phyloP scores from a whole-genome alignment of 192 early-diverging fungal genomes.

The Backusella australiensis region DNA sequence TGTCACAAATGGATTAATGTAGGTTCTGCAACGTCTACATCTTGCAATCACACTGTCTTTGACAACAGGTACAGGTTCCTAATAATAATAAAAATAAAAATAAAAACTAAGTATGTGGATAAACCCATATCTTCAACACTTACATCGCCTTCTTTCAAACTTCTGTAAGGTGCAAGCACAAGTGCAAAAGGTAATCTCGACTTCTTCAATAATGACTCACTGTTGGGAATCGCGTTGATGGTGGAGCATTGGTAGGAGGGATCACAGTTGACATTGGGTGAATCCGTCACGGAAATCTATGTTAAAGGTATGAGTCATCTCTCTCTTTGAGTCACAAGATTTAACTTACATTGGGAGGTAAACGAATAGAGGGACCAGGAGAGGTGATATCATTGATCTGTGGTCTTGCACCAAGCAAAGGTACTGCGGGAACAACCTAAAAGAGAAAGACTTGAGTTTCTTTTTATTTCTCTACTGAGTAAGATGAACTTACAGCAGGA shows the following conservation, averaged over 20 bases:
- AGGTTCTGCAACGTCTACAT: conserved; percentile 92
- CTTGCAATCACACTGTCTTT: conserved; percentile 89
- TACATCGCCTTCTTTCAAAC: conserved; percentile 71
- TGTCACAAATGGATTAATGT: conserved; percentile 95
- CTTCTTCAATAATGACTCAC: conserved; percentile 78
- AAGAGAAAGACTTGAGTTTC: not conserved
- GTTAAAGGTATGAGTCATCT: not conserved
- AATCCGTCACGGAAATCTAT: conserved; percentile 50
- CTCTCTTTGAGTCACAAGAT: not conserved
- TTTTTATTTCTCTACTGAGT: not conserved
- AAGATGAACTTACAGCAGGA: conserved; percentile 6
- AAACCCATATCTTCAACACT: not conserved
- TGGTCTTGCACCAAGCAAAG: conserved; percentile 52
- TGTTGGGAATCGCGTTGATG: conserved; percentile 86
- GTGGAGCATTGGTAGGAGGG: conserved; percentile 87
- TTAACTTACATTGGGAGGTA: conserved; percentile 51
- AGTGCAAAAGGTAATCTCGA: conserved; percentile 89
- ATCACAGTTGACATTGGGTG: conserved; percentile 62
- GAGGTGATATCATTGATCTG: conserved; percentile 42
- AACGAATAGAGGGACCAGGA: conserved; percentile 44
- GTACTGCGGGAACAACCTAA: conserved; percentile 33
- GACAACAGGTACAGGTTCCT: conserved; percentile 81
- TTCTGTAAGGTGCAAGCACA: conserved; percentile 86
- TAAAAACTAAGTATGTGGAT: no score
- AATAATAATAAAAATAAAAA: not conserved